phyloP scores from a whole-genome alignment of 1,284 basidiomycete species.

The Ganoderma resinaceum region DNA sequence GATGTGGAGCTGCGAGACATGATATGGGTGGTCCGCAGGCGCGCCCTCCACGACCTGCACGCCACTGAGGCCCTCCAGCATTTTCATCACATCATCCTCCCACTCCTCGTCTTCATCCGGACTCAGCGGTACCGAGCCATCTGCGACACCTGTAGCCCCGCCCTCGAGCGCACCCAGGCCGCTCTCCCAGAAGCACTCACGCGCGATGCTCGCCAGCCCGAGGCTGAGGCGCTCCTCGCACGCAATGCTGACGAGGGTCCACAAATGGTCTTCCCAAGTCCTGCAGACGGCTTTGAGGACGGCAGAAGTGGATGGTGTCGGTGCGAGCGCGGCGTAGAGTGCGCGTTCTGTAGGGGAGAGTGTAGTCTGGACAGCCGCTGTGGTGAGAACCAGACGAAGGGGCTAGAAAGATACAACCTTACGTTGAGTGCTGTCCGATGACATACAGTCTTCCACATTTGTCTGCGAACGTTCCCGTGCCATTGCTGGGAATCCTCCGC shows the following conservation, averaged over 20 bases:
- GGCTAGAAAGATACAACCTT: constrained; percentile 34
- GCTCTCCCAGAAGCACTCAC: constrained; percentile 68
- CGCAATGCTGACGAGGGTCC: constrained; percentile 88
- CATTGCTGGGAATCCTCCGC: constrained; percentile 53
- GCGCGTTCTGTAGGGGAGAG: constrained; percentile 82
- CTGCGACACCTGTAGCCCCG: constrained; percentile 34
- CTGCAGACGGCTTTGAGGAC: constrained; percentile 83
- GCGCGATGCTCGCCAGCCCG: constrained; percentile 62
- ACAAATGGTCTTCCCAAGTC: constrained; percentile 95
- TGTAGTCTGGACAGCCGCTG: constrained; percentile 52
- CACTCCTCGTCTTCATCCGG: constrained; percentile 56
- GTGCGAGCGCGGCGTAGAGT: constrained; percentile 89
- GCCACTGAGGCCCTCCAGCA: constrained; percentile 59
- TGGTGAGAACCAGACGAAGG: constrained; percentile 1
- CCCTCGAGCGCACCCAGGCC: constrained; percentile 50
- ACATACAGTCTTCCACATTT: constrained; percentile 88
- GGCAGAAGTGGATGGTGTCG: constrained; percentile 75
- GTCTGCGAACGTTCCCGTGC: constrained; percentile 77
- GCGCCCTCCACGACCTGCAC: constrained; percentile 66
- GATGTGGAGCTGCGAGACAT: constrained; percentile 85
- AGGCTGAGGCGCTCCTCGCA: constrained; percentile 83
- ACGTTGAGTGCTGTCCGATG: constrained; percentile 82
- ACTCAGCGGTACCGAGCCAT: constrained; percentile 3
- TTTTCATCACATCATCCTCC: constrained; percentile 62
- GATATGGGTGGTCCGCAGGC: constrained; percentile 83